Base-by-base conservation (phyloP, 2,329 filamentous ascomycete genomes). In the Intubia oerlemansii region DNA sequence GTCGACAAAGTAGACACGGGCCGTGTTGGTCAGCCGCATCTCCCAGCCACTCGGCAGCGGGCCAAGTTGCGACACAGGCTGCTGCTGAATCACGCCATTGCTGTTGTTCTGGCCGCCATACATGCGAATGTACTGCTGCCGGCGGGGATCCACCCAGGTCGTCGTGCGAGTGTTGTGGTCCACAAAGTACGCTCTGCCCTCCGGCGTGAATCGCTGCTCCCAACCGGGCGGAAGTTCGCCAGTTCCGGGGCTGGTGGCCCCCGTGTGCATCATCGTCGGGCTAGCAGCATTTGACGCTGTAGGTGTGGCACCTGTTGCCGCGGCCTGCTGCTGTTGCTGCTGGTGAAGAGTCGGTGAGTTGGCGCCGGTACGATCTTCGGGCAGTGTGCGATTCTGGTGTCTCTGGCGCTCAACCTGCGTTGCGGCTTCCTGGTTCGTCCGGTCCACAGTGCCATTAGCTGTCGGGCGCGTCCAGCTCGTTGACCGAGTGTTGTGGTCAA, bases 111-210 rank as follows among this genome's bases (percentile, higher is more conserved):
- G 79, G 3, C 84, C 85, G 18, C 67, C 67, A 46, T 98, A 98
- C 79, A 95, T 93, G 34, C 88, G 67, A 35, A 98, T 95, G 53
- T 93, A 98, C 50, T 98, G 88, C 52, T 95, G 88, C 36, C 88
- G 74, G 41, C 88, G 73, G 17, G 88, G 88, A 48, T 98, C 88
- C 11, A 98, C 88, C 88, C 88, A 98, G 1, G 88, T 95, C 0
- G 88, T 98, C 2, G 88, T 95, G 38, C 88, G 70, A 8, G 88
- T 95, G 48, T 95, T 98, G 53, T 98, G 88, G 48, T 98, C 88
- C 28, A 98, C 88, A 51, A 93, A 98, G 53, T 98, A 98, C 7
- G 85, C 66, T 28, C 88, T 70, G 17, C 85, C 84, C 57, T 98
- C 88, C 0, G 88, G 85, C 0, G 88, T 98, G 52, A 80, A 84